phyloP scores from a whole-genome alignment of 1,284 basidiomycete species.

The Cryptococcus sp. region DNA sequence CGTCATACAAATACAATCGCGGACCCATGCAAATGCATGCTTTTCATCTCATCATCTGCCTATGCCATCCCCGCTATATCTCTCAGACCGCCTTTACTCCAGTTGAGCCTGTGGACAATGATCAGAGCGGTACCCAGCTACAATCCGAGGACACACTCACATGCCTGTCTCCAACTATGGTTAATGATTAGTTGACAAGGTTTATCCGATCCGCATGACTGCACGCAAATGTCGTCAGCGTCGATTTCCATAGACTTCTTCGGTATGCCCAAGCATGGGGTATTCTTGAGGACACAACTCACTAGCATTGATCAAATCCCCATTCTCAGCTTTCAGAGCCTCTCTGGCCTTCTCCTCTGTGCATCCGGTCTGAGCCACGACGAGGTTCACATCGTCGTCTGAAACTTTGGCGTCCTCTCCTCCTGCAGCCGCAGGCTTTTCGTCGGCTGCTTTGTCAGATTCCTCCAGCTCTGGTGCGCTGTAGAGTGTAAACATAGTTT shows the following conservation, averaged over 20 bases:
- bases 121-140: no score
- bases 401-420: conserved; percentile 72
- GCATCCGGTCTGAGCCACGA: conserved; percentile 79
- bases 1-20: no score
- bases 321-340: conserved; percentile 82
- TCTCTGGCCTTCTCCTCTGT: conserved; percentile 84
- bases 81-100: no score
- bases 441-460: conserved; percentile 51
- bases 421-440: conserved; percentile 57
- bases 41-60: no score
- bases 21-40: no score
- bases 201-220: conserved; percentile 22
- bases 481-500: conserved; percentile 2
- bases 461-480: conserved; percentile 75
- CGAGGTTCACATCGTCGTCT: conserved; percentile 91
- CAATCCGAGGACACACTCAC: no score
- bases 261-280: background rate
- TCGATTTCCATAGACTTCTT: background rate
- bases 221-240: background rate
- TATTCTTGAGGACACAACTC: conserved; percentile 52
- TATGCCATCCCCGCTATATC: no score
- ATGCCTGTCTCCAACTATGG: no score
- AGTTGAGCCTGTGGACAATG: no score
- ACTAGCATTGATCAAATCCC: conserved; percentile 94
- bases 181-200: background rate